Evolutionary conservation across 139 green algal genomes (phyloP), one percentile per base, ranked within the genome.

Genomic region (Trebouxia sp.): DNA sequence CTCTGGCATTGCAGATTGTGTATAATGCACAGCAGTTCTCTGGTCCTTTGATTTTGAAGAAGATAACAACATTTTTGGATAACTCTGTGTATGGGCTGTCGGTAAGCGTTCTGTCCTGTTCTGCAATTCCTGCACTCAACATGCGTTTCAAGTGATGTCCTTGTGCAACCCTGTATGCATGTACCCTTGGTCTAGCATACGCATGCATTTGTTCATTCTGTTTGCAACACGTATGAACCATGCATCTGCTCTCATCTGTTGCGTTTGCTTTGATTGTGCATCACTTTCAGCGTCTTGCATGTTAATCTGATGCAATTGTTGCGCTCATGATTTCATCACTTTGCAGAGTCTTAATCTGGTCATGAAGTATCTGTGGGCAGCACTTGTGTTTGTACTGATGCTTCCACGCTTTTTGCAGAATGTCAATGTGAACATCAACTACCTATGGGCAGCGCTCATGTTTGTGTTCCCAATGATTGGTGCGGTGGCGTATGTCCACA

Each of bases 401-500:
- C n/a, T 70, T 12, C 58, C 2, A n/a, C n/a, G n/a, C n/a, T 67
- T 10, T 37, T 12, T 78, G 78, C 78, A 83, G 78, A 30, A 32
- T 8, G 17, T 56, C 20, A 43, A 45, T 42, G 45, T 76, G 9
- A 69, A 47, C 51, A 81, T 77, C 38, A 77, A 78, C 2, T 91
- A 88, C 48, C 28, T 88, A 0, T 90, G 78, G 56, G 85, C 87
- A 5, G 75, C 74, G 7, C 65, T 81, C 32, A 88, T 90, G 80
- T 90, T 91, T 66, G 28, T 91, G 41, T 85, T 62, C 32, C 87
- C 87, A 4, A 26, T 91, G 30, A 26, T 90, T 42, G 85, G 87
- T 42, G 82, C 85, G 15, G 45, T 91, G 5, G 43, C 37, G 0
- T 72, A 82, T 6, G 76, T 79, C 10, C 80, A 87, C 66, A 65